Evolutionary conservation across 306 rosid species (phyloP), one percentile per base, ranked within the genome.

Genomic region (Datisca glomerata): DNA sequence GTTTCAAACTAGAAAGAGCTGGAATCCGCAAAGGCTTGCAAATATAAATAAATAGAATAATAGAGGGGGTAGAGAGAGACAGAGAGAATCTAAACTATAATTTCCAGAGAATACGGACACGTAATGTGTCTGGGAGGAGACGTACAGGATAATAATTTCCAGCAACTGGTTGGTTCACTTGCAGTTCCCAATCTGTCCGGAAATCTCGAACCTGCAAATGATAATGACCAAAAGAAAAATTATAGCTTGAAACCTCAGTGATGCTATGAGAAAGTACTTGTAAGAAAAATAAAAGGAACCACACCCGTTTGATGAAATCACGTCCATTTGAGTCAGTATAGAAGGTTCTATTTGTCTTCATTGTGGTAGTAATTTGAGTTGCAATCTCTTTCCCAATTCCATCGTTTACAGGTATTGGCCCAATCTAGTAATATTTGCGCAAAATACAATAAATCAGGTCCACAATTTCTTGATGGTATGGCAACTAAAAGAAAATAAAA

Each of bases 71-170:
- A n/a, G n/a, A n/a, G n/a, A n/a, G n/a, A n/a, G n/a, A n/a, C n/a
- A n/a, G n/a, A n/a, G n/a, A n/a, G n/a, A n/a, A n/a, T n/a, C n/a
- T n/a, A n/a, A n/a, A n/a, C n/a, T n/a, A n/a, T n/a, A n/a, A n/a
- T n/a, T n/a, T n/a, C n/a, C n/a, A n/a, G n/a, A n/a, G n/a, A n/a
- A n/a, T n/a, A n/a, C n/a, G n/a, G n/a, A n/a, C n/a, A n/a, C n/a
- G n/a, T n/a, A n/a, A n/a, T n/a, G n/a, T n/a, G n/a, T n/a, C n/a
- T n/a, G n/a, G 14, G 4, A 1, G 38, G 17, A 28, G 27, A 57
- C 73, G 50, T 78, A 86, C 94, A 6, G 96, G 96, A 53, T 72
- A 86, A 70, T 86, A 86, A 66, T 86, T 86, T 73, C 96, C 94
- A 13, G 96, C 93, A 31, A 81, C 72, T 7, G 96, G 96, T 64